These are phyloP conservation scores for Rhododendron kiyosumense DNA, from an alignment of 148 eudicot species.

Conservation along the genomic window DNA sequence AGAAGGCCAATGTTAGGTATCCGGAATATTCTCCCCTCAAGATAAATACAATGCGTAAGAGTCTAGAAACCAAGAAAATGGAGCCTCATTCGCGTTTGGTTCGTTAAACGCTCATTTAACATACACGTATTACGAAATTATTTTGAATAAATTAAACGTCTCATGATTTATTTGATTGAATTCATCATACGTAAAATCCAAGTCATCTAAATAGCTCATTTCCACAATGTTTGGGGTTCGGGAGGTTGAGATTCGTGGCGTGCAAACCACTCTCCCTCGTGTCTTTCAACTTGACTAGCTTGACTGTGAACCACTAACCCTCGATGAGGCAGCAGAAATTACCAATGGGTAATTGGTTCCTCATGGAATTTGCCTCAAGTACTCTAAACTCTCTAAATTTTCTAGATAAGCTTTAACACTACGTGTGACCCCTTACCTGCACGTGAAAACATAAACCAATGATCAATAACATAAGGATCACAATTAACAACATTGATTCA, in stretches of 20 bases:
- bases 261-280: background rate
- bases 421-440: no score
- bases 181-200: background rate
- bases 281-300: background rate
- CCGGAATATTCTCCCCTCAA: background rate
- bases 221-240: background rate
- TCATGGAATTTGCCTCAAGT: background rate
- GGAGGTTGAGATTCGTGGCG: background rate
- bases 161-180: background rate
- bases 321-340: no score
- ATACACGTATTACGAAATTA: background rate
- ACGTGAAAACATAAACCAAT: no score
- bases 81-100: background rate
- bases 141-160: no score
- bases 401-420: no score
- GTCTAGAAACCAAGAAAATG: background rate
- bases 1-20: background rate
- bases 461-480: no score
- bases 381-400: background rate
- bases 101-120: background rate
- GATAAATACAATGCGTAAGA: background rate
- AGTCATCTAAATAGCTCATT: background rate
- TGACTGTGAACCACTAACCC: no score
- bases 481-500: no score
- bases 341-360: background rate